Conservation (phyloP, 108 stramenopile genomes). For the Nannochloropsis salina region DNA sequence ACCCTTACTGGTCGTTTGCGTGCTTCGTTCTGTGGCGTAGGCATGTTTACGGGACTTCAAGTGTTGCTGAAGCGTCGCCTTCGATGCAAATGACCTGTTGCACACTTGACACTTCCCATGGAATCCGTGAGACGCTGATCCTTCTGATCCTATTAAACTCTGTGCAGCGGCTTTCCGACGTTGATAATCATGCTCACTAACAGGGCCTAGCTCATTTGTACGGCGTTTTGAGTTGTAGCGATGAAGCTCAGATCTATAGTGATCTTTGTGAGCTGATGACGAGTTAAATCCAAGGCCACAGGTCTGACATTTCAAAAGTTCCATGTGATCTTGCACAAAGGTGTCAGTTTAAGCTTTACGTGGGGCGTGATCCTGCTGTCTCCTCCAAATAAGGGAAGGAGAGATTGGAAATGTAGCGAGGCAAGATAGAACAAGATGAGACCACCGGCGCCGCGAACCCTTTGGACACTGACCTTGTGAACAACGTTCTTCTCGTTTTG, state of each 20-base stretch:
- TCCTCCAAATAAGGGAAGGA: no score
- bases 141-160: not conserved
- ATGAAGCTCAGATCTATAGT: not conserved
- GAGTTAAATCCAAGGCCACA: conserved; percentile 5
- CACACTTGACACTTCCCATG: not conserved
- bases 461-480: no score
- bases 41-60: conserved; percentile 1
- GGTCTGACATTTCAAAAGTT: not conserved
- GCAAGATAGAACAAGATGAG: no score
- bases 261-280: not conserved
- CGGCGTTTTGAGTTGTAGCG: conserved; percentile 15
- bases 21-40: not conserved
- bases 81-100: not conserved
- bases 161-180: conserved; percentile 10
- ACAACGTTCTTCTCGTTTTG: no score
- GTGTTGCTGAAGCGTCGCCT: not conserved
- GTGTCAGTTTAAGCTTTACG: no score
- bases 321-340: not conserved
- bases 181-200: not conserved
- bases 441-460: no score
- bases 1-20: no score
- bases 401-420: no score
- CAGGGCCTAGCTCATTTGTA: not conserved
- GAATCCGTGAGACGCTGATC: not conserved
- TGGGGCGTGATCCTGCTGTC: no score